Conservation (phyloP, 495 filamentous ascomycete species). For the Neurospora sp. region DNA sequence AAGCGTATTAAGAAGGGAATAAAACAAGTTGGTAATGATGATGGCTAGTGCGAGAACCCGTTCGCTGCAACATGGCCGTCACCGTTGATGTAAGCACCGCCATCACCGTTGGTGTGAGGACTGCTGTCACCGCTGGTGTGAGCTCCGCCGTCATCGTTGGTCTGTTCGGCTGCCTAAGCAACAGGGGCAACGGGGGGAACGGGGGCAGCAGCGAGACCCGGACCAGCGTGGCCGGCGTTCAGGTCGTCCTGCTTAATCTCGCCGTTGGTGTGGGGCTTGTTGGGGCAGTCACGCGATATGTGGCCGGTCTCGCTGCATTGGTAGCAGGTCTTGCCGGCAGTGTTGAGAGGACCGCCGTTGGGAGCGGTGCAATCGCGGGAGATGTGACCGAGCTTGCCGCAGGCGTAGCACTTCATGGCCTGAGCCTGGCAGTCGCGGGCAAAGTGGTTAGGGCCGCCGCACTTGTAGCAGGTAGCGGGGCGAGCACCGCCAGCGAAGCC, state of each 20-base stretch:
- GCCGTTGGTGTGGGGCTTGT: slow-evolving; percentile 42
- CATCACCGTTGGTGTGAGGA: neutral
- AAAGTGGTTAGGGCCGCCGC: slow-evolving; percentile 97
- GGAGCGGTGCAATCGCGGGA: slow-evolving; percentile 95
- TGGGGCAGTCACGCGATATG: slow-evolving; percentile 89
- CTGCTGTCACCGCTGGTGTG: neutral
- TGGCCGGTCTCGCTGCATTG: slow-evolving; percentile 91
- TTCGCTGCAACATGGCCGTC: neutral
- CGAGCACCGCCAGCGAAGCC: slow-evolving; percentile 61
- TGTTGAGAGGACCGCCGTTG: slow-evolving; percentile 91
- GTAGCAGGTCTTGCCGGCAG: slow-evolving; percentile 97
- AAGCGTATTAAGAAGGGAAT: neutral
- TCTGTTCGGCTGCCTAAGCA: slow-evolving; percentile 25
- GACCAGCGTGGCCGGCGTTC: slow-evolving; percentile 4
- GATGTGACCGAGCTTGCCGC: slow-evolving; percentile 97
- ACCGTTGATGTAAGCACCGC: neutral
- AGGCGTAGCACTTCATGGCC: slow-evolving; percentile 99
- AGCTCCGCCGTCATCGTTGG: neutral
- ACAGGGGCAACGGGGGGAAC: slow-evolving; percentile 15
- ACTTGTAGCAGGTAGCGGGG: slow-evolving; percentile 97
- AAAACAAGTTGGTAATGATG: neutral
- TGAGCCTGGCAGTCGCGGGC: slow-evolving; percentile 98
- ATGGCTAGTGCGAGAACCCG: neutral
- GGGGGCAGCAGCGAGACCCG: slow-evolving; percentile 17
- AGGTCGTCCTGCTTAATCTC: slow-evolving; percentile 31